Evolutionary conservation across 345 rosid species (phyloP).

Genomic region (Cochlearia excelsa): DNA sequence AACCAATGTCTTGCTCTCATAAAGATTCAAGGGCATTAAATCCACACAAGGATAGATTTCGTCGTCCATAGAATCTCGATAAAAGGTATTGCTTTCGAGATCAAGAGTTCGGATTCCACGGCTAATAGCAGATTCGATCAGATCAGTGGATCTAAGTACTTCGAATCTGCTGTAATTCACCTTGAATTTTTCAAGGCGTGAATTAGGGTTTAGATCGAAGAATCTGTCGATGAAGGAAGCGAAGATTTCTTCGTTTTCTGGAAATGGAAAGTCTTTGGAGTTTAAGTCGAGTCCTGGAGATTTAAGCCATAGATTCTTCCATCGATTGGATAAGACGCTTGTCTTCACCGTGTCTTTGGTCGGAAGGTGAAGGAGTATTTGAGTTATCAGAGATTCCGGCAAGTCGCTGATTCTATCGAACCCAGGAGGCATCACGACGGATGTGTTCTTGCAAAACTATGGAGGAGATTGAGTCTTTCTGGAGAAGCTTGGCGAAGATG

Average conservation of each 20-base stretch:
- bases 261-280: not conserved
- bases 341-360: conserved; percentile 18
- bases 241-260: too few species aligned
- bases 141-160: too few species aligned
- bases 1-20: not conserved
- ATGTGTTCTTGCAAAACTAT: too few species aligned
- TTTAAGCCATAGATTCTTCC: conserved; percentile 3
- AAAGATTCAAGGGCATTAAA: not conserved
- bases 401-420: conserved; percentile 13
- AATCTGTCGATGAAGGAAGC: not conserved
- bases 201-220: not conserved
- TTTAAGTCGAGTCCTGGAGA: not conserved
- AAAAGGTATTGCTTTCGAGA: not conserved
- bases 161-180: too few species aligned
- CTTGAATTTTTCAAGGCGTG: not conserved
- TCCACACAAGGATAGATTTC: not conserved
- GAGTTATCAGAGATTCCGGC: not conserved
- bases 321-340: not conserved
- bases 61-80: not conserved
- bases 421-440: not conserved
- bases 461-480: too few species aligned
- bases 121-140: not conserved
- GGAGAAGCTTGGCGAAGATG: too few species aligned
- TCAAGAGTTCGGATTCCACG: not conserved
- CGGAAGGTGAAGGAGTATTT: not conserved